Evolutionary conservation across 768 basidiomycete genomes (phyloP).

Genomic region (Chiua virens): DNA sequence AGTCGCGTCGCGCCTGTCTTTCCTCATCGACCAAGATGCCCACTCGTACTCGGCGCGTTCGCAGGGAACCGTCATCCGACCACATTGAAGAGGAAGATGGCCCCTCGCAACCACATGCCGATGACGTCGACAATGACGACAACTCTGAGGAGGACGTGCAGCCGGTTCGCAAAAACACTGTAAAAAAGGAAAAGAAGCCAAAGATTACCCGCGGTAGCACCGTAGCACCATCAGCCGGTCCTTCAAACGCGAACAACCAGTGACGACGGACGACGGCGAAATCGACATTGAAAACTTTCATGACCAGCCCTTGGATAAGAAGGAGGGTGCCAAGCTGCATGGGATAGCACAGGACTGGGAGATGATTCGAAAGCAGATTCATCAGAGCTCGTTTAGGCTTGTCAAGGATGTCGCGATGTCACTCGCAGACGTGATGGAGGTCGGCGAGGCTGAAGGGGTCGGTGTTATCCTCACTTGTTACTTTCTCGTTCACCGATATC

Average conservation of each 20-base stretch:
- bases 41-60: constrained; percentile 38
- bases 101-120: constrained; percentile 37
- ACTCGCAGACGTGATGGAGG: constrained; percentile 63
- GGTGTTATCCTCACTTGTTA: constrained; percentile 10
- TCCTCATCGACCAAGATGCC: constrained; percentile 29
- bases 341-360: constrained; percentile 67
- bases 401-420: constrained; percentile 54
- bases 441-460: constrained; percentile 53
- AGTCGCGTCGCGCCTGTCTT: constrained; percentile 20
- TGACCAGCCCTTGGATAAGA: constrained; percentile 63
- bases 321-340: constrained; percentile 50
- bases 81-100: constrained; percentile 56
- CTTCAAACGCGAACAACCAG: constrained; percentile 11
- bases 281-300: constrained; percentile 63
- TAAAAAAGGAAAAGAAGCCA: constrained; percentile 34
- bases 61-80: constrained; percentile 53
- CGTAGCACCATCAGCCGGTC: constrained; percentile 21
- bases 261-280: constrained; percentile 45
- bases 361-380: constrained; percentile 48
- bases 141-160: constrained; percentile 42
- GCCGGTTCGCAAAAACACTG: constrained; percentile 30
- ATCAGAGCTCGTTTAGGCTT: constrained; percentile 42
- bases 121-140: constrained; percentile 40
- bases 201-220: constrained; percentile 25
- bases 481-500: neutral